Conservation (phyloP, 768 basidiomycete genomes). For the Dentipellis sp. region DNA sequence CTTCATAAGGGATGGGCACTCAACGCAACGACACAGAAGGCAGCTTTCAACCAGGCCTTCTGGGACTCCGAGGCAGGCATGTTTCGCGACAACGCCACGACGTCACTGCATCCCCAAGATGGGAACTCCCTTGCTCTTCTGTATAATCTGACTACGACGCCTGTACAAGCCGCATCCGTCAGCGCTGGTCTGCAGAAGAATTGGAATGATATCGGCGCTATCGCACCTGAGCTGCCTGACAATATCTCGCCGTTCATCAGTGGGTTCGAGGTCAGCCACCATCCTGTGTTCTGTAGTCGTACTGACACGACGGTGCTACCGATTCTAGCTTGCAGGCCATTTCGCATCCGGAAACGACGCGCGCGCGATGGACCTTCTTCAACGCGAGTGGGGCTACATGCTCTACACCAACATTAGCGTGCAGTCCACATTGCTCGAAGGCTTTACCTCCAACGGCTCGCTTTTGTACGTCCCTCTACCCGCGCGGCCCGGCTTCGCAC, state of each 20-base stretch:
- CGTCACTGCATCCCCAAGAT: conserved; percentile 46
- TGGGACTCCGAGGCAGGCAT: conserved; percentile 39
- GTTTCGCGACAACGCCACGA: conserved; percentile 47
- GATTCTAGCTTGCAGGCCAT: conserved; percentile 24
- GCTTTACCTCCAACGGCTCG: conserved; percentile 49
- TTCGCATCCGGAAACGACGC: conserved; percentile 43
- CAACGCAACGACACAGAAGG: conserved; percentile 27
- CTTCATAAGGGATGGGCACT: background rate
- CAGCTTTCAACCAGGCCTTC: conserved; percentile 39
- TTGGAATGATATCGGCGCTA: conserved; percentile 44
- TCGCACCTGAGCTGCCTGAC: conserved; percentile 48
- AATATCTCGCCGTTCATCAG: conserved; percentile 53
- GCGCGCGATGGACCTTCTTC: conserved; percentile 42
- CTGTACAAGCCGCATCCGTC: conserved; percentile 29
- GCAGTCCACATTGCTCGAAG: conserved; percentile 49
- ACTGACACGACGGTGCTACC: conserved; percentile 22
- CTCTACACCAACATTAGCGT: conserved; percentile 45
- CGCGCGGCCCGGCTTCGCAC: background rate
- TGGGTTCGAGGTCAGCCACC: conserved; percentile 44
- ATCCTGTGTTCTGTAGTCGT: too few species aligned
- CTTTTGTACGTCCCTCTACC: conserved; percentile 28
- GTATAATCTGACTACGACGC: conserved; percentile 37
- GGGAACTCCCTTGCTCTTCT: conserved; percentile 48
- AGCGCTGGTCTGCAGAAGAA: conserved; percentile 39
- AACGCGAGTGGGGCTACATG: conserved; percentile 53